Evolutionary conservation across 2,329 filamentous ascomycete genomes (phyloP).

Genomic region (Fusarium chlamydosporum): DNA sequence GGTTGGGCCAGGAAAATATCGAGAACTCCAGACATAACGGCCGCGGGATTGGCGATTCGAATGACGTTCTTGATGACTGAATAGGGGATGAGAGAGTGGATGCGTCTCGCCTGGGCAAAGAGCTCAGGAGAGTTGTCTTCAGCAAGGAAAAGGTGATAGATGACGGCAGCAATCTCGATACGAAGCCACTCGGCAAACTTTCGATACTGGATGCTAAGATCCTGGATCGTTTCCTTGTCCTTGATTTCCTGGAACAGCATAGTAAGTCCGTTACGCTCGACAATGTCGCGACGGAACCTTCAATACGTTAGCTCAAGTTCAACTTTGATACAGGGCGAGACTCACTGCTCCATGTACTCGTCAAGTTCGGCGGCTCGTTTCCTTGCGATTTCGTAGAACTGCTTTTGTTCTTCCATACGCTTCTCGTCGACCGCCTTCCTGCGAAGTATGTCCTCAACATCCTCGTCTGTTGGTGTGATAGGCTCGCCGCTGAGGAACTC

Average conservation of each 20-base stretch:
- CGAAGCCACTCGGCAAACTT: slow-evolving; percentile 99
- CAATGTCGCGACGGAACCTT: slow-evolving; percentile 75
- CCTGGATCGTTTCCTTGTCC: slow-evolving; percentile 86
- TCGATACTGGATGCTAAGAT: slow-evolving; percentile 94
- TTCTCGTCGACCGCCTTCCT: slow-evolving; percentile 88
- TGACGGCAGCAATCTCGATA: slow-evolving; percentile 95
- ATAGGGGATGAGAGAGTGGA: slow-evolving; percentile 95
- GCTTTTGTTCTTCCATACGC: slow-evolving; percentile 90
- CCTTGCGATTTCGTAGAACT: slow-evolving; percentile 95
- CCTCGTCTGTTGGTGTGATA: slow-evolving; percentile 82
- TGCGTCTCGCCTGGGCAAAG: slow-evolving; percentile 92
- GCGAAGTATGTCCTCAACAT: slow-evolving; percentile 82
- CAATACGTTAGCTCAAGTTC: slow-evolving; percentile 37
- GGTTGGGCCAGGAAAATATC: slow-evolving; percentile 97
- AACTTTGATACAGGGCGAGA: not conserved
- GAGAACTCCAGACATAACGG: slow-evolving; percentile 95
- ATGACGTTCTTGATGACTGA: slow-evolving; percentile 96
- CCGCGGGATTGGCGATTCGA: slow-evolving; percentile 93
- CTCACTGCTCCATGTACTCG: slow-evolving; percentile 96
- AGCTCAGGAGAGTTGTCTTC: slow-evolving; percentile 98
- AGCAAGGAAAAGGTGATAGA: slow-evolving; percentile 96
- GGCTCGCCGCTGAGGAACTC: slow-evolving; percentile 85
- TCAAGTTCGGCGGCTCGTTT: slow-evolving; percentile 92
- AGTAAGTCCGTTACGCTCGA: slow-evolving; percentile 85
- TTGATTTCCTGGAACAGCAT: slow-evolving; percentile 94